A percentile compares a stretch with the other conserved stretches of the same genome.
Conservation (phyloP, 768 basidiomycete species). For the Mycena kentingensis region DNA sequence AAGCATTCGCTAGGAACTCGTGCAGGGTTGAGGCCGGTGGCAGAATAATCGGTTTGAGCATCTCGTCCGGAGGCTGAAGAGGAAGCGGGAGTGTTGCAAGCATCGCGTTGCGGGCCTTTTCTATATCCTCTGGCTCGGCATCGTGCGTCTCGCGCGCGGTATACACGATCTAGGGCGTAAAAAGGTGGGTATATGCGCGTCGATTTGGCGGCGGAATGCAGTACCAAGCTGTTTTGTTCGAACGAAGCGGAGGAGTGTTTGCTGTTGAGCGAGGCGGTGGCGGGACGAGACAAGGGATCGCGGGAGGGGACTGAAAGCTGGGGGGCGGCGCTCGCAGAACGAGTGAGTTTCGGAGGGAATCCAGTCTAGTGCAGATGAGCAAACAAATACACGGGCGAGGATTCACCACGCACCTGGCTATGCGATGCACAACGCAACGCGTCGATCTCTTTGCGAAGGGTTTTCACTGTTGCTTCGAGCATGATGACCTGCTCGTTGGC, state of each 20-base stretch:
- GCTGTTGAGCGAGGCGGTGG: background rate
- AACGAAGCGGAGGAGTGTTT: background rate
- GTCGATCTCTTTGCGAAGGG: conserved; percentile 38
- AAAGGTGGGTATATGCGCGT: background rate
- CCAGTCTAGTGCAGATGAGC: background rate
- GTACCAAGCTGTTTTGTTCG: background rate
- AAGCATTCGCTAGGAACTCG: conserved; percentile 63
- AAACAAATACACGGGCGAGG: conserved; percentile 23
- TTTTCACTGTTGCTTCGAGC: conserved; percentile 41
- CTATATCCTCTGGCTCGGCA: conserved; percentile 48
- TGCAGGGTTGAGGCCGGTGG: conserved; percentile 65
- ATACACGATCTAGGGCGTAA: conserved; percentile 5
- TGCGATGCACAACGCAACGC: background rate
- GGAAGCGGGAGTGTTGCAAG: conserved; percentile 68
- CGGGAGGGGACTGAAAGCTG: conserved; percentile 11
- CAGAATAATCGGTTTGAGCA: conserved; percentile 67
- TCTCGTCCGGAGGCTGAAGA: conserved; percentile 60
- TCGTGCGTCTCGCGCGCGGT: conserved; percentile 26
- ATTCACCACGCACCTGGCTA: conserved; percentile 28
- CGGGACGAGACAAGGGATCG: background rate
- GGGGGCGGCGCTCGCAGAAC: conserved; percentile 7
- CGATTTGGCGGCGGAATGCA: no score
- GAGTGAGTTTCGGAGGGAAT: conserved; percentile 9
- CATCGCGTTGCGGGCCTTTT: conserved; percentile 55
- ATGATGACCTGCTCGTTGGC: conserved; percentile 40